A percentile compares a stretch with the other conserved stretches of the same genome.
phyloP scores from a whole-genome alignment of 768 basidiomycete species.

The Mycena floridula region DNA sequence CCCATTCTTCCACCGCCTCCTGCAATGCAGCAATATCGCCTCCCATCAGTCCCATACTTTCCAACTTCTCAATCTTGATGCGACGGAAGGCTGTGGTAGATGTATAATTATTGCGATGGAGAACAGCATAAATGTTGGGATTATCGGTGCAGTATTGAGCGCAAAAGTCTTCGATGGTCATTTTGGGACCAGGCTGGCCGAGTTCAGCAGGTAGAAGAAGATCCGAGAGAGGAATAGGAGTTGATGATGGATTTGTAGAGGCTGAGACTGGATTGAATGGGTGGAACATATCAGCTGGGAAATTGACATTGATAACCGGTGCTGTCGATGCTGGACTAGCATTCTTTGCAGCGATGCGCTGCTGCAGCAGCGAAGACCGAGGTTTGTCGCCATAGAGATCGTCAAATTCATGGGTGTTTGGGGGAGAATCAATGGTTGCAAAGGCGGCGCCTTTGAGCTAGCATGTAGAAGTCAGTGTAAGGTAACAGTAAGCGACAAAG shows the following conservation, averaged over 20 bases:
- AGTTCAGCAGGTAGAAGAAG: neutral
- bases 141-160: neutral
- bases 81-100: neutral
- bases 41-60: slow-evolving; percentile 3
- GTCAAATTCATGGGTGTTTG: neutral
- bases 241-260: neutral
- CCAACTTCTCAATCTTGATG: slow-evolving; percentile 1
- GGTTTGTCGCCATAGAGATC: neutral
- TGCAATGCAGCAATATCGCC: slow-evolving; percentile 3
- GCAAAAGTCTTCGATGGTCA: neutral
- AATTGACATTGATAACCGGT: neutral
- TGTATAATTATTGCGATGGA: neutral
- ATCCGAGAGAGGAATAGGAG: neutral
- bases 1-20: slow-evolving; percentile 5
- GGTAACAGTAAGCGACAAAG: neutral
- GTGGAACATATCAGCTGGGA: neutral
- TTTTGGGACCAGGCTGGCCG: neutral
- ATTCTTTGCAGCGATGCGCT: neutral
- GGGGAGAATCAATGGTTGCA: neutral
- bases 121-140: neutral
- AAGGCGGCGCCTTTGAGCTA: neutral
- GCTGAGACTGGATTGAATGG: neutral
- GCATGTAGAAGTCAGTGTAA: neutral
- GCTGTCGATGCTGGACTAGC: neutral
- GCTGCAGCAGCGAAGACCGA: neutral